A percentile compares a stretch with the other conserved stretches of the same genome.
These are phyloP conservation scores for Ascochyta fabae DNA, from an alignment of 2,329 filamentous ascomycete species.

Conservation along the genomic window DNA sequence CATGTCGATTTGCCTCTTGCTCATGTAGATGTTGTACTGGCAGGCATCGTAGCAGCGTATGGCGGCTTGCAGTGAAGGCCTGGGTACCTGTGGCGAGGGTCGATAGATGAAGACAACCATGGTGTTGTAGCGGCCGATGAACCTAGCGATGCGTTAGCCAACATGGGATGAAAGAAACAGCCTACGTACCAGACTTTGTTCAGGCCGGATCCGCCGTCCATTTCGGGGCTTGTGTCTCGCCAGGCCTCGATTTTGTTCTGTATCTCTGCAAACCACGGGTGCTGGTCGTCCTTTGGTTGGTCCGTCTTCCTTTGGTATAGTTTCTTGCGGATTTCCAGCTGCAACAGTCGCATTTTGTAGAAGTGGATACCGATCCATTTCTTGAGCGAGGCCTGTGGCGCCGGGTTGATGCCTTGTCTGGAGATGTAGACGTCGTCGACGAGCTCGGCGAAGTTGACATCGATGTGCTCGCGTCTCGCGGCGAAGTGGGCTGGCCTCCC, in stretches of 20 bases:
- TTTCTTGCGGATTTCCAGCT: constrained; percentile 84
- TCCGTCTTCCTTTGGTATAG: constrained; percentile 84
- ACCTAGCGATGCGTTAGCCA: constrained; percentile 52
- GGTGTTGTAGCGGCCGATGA: constrained; percentile 75
- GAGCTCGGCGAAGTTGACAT: constrained; percentile 83
- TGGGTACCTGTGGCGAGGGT: constrained; percentile 89
- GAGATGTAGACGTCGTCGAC: constrained; percentile 87
- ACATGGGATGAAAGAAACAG: background rate
- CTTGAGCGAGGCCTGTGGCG: constrained; percentile 74
- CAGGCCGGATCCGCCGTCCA: constrained; percentile 71
- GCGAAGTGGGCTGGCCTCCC: constrained; percentile 87
- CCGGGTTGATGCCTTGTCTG: constrained; percentile 72
- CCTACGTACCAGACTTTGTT: constrained; percentile 77
- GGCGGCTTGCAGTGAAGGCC: constrained; percentile 80
- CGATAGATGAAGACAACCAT: constrained; percentile 89
- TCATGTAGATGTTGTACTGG: constrained; percentile 79
- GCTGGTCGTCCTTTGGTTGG: constrained; percentile 76
- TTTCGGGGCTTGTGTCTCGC: constrained; percentile 76
- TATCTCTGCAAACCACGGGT: constrained; percentile 88
- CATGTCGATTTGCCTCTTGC: constrained; percentile 78
- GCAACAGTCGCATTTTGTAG: constrained; percentile 85
- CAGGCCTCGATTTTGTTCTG: constrained; percentile 79
- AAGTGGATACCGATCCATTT: constrained; percentile 93
- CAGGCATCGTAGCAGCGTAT: constrained; percentile 83
- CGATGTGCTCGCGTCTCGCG: constrained; percentile 79